Evolutionary conservation across 495 filamentous ascomycete genomes (phyloP), one percentile per base, ranked within the genome.

Genomic region (Entonaema liquescens): DNA sequence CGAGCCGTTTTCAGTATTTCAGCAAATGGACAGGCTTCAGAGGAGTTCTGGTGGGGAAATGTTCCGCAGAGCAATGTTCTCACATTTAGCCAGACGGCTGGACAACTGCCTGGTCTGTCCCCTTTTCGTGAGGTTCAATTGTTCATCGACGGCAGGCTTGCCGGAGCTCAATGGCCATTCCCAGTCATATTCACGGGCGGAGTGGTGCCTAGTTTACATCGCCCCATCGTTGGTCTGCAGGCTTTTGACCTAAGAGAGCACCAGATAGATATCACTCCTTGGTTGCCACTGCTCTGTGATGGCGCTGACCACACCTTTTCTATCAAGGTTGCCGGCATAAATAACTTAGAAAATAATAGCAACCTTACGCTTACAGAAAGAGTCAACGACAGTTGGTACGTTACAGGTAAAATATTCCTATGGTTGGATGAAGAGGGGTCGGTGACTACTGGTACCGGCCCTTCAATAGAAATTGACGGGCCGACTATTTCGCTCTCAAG

Each of bases 31-130:
- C 93, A 97, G 71, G 85, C 86, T 0, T 76, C 80, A 0, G 93
- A 97, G 75, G 93, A 97, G 71, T 97, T 97, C 74, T 97, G 93
- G 93, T 97, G 91, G 86, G 86, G 84, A 19, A 95, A 95, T 77
- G 90, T 92, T 2, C 83, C 91, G 17, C 83, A 85, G 8, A 84
- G 83, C 4, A 86, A 92, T 62, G 81, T 81, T 1, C 67, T 84
- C 26, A 88, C 89, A 1, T 96, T 95, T 75, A 76, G 75, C 62
- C 73, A 76, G 13, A 80, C 80, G 4, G 83, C 82, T 3, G 89
- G 86, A 5, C 76, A 80, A 7, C 80, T 94, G 1, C 88, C 87
- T 40, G 93, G 92, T 0, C 87, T 87, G 68, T 90, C 89, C 28
- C 92, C 93, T 0, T 96, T 93, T 76, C 88, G 93, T 8, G 93